phyloP scores from a whole-genome alignment of 2,329 filamentous ascomycete genomes.

The Aspergillus phoenicis region DNA sequence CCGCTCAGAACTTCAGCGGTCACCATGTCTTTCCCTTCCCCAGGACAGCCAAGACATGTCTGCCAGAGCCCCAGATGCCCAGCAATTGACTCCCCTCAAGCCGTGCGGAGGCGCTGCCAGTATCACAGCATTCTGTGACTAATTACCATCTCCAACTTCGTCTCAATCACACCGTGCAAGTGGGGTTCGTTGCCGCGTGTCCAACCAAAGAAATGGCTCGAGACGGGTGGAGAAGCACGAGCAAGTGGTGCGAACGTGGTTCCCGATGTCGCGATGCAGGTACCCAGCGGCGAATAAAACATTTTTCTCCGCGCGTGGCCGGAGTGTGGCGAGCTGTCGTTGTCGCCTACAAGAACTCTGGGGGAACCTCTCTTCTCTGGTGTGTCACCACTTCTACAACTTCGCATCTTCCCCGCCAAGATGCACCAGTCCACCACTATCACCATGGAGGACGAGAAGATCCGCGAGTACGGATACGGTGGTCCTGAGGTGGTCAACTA shows the following conservation, averaged over 20 bases:
- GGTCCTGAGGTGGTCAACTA: slow-evolving; percentile 7
- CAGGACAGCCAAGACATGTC: slow-evolving; percentile 12
- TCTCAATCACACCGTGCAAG: not conserved
- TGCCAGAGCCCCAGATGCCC: slow-evolving; percentile 1
- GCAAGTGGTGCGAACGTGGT: slow-evolving; percentile 5
- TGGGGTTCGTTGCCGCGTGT: not conserved
- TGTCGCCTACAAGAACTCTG: not conserved
- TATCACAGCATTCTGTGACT: slow-evolving; percentile 4
- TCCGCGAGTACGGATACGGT: slow-evolving; percentile 2
- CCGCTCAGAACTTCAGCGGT: not conserved
- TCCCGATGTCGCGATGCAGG: slow-evolving; percentile 11
- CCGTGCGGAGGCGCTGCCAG: not conserved
- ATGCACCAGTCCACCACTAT: slow-evolving; percentile 4
- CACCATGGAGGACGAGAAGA: slow-evolving; percentile 8
- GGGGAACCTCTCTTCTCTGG: not conserved
- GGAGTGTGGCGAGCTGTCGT: slow-evolving; percentile 3
- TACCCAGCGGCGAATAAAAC: slow-evolving; percentile 6
- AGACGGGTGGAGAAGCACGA: not conserved
- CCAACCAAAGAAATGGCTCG: slow-evolving; percentile 2
- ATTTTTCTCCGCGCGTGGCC: slow-evolving; percentile 2
- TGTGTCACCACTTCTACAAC: not conserved
- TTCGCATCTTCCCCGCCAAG: not conserved
- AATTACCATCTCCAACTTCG: not conserved
- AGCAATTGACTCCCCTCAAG: not conserved
- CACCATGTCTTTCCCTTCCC: not conserved